phyloP scores from a whole-genome alignment of 345 rosid species.

The Citrus unshiu region DNA sequence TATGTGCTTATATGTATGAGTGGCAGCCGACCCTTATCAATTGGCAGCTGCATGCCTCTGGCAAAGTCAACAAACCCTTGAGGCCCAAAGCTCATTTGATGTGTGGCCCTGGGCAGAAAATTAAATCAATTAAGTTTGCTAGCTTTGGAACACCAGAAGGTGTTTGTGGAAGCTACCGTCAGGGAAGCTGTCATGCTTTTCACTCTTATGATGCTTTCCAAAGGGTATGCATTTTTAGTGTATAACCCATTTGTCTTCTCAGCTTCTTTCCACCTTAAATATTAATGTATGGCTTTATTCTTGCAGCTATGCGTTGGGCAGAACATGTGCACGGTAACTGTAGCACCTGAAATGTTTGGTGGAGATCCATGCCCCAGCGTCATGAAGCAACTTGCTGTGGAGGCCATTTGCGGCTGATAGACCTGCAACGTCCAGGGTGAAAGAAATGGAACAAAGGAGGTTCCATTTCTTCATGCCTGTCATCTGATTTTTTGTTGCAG shows the following conservation, averaged over 20 bases:
- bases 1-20: slow-evolving; percentile 86
- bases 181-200: slow-evolving; percentile 88
- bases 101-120: slow-evolving; percentile 83
- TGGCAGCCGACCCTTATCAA: slow-evolving; percentile 95
- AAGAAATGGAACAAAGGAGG: slow-evolving; percentile 11
- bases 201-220: slow-evolving; percentile 95
- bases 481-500: slow-evolving; percentile 15
- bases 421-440: slow-evolving; percentile 2
- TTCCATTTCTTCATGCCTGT: slow-evolving; percentile 19
- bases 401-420: slow-evolving; percentile 73
- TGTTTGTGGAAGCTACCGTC: slow-evolving; percentile 73
- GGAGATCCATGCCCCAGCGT: slow-evolving; percentile 91
- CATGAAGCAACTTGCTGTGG: slow-evolving; percentile 94
- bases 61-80: slow-evolving; percentile 72
- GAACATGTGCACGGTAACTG: slow-evolving; percentile 84
- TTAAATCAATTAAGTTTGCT: slow-evolving; percentile 78
- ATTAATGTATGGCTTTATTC: slow-evolving; percentile 4
- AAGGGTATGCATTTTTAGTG: slow-evolving; percentile 44
- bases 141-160: slow-evolving; percentile 97
- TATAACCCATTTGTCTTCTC: not conserved
- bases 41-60: slow-evolving; percentile 77
- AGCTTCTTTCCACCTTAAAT: not conserved
- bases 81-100: slow-evolving; percentile 84
- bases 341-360: slow-evolving; percentile 92
- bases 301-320: slow-evolving; percentile 91